Evolutionary conservation across 179 eudicot genomes (phyloP).

Genomic region (Patellifolia procumbens): DNA sequence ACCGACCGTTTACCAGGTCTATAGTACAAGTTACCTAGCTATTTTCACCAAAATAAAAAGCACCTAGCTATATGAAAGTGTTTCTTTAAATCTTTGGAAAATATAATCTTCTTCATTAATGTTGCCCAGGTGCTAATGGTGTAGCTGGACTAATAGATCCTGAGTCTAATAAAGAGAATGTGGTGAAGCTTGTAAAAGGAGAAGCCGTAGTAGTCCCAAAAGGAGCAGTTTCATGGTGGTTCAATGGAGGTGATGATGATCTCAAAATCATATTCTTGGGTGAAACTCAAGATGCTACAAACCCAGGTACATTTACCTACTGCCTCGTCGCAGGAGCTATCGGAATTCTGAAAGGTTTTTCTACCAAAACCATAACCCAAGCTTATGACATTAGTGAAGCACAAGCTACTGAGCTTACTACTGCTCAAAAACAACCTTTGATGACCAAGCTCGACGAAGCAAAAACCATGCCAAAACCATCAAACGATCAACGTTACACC

Average conservation of each 20-base stretch:
- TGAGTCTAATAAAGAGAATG: slow-evolving; percentile 25
- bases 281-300: slow-evolving; percentile 27
- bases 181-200: slow-evolving; percentile 33
- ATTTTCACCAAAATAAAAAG: no score
- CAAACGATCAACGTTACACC: background rate
- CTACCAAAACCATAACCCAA: slow-evolving; percentile 28
- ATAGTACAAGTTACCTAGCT: no score
- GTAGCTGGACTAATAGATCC: slow-evolving; percentile 35
- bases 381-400: slow-evolving; percentile 25
- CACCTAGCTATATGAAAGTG: background rate
- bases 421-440: slow-evolving; percentile 25
- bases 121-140: slow-evolving; percentile 32
- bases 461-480: slow-evolving; percentile 19
- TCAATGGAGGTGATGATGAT: slow-evolving; percentile 37
- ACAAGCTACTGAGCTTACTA: slow-evolving; percentile 24
- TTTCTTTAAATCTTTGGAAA: no score
- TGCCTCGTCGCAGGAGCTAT: slow-evolving; percentile 28
- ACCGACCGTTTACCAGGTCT: no score
- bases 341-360: slow-evolving; percentile 30
- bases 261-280: slow-evolving; percentile 37
- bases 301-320: slow-evolving; percentile 32
- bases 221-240: slow-evolving; percentile 52
- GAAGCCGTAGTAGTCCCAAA: slow-evolving; percentile 31
- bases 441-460: slow-evolving; percentile 26
- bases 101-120: no score